Percentiles rank a stretch among this genome's conserved stretches.
These are phyloP conservation scores for Trichosporon sp. DNA, from an alignment of 1,284 basidiomycete genomes.

Conservation along the genomic window DNA sequence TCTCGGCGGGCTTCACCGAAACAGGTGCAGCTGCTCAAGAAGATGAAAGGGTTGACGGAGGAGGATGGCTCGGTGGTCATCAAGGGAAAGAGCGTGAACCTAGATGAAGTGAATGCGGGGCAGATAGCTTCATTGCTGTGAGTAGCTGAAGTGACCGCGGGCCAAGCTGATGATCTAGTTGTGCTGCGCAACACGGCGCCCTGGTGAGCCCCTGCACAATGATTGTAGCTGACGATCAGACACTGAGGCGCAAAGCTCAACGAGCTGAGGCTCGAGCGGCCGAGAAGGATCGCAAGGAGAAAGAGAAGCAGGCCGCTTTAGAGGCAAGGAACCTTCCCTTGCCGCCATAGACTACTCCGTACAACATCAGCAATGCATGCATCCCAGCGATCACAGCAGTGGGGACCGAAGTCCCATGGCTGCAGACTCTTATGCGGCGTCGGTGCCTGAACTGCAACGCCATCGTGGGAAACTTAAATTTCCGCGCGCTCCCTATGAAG, in stretches of 20 bases:
- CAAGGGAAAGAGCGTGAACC: constrained; percentile 16
- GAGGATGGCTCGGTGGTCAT: constrained; percentile 15
- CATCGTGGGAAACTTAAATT: constrained; percentile 19
- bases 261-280: background rate
- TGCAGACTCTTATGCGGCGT: too few relatives aligned
- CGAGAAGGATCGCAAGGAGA: background rate
- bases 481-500: background rate
- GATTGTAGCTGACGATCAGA: background rate
- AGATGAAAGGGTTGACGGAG: constrained; percentile 48
- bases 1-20: constrained; percentile 58
- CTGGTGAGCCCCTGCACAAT: constrained; percentile 17
- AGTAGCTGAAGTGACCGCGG: background rate
- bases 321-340: constrained; percentile 7
- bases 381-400: too few relatives aligned
- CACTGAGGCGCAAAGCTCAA: background rate
- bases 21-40: constrained; percentile 62
- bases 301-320: background rate
- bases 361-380: background rate
- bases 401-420: too few relatives aligned
- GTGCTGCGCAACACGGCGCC: constrained; percentile 32
- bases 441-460: background rate
- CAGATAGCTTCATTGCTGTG: constrained; percentile 24
- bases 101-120: constrained; percentile 16
- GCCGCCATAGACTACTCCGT: background rate
- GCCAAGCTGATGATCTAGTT: constrained; percentile 1